Evolutionary conservation across 495 filamentous ascomycete genomes (phyloP), one percentile per base, ranked within the genome.

Genomic region (Aspergillus leporis): DNA sequence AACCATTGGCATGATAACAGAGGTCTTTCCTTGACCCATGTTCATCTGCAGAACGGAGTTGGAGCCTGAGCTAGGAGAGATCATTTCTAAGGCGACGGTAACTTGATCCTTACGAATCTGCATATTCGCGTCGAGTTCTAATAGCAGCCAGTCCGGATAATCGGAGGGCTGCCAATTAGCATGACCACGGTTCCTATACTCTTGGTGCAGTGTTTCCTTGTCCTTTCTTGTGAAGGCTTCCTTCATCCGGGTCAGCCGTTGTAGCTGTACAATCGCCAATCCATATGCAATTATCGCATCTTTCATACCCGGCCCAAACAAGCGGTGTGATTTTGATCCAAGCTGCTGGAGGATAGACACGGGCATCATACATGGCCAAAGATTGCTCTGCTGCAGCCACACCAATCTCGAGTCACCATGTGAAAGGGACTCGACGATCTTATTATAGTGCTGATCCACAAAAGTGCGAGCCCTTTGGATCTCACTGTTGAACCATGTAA

Each of bases 21-120:
- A 86, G 0, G 86, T 86, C 63, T 92, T 92, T 0, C 89, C 88
- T 65, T 89, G 81, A 0, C 88, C 88, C 87, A 91, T 91, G 61
- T 90, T 90, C 53, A 92, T 73, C 63, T 91, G 88, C 68, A 90
- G 74, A 13, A 85, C 83, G 0, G 77, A 66, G 63, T 86, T 90
- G 0, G 56, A 31, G 0, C 59, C 69, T 0, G 63, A 69, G 0
- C 61, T 61, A 0, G 87, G 86, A 0, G 51, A 46, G 10, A 77
- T 81, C 86, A 90, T 90, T 51, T 77, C 68, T 3, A 49, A 31
- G 0, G 87, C 84, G 45, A 90, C 84, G 4, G 78, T 60, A 5
- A 75, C 69, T 62, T 92, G 89, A 0, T 84, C 83, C 18, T 74
- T 67, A 1, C 88, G 83, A 34, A 91, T 87, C 12, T 82, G 65